Evolutionary conservation across 768 basidiomycete genomes (phyloP).

Genomic region (Termitomyces eurrhizus): DNA sequence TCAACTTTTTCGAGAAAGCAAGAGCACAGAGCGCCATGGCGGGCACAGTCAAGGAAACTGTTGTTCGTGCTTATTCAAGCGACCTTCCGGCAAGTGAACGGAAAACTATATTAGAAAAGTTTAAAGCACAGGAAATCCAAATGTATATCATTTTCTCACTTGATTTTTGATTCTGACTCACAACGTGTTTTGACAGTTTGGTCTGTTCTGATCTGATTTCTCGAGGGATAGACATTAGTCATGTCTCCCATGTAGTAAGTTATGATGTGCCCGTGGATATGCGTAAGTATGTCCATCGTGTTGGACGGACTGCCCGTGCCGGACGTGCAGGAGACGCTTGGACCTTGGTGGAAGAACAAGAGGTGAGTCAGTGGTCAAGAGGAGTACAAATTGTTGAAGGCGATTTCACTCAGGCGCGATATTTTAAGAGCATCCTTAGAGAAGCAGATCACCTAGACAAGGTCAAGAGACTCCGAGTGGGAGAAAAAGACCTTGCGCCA

Average conservation of each 20-base stretch:
- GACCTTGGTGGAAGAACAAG: constrained; percentile 94
- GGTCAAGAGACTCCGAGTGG: constrained; percentile 65
- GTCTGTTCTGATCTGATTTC: constrained; percentile 97
- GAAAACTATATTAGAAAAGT: constrained; percentile 72
- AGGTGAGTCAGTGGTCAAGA: constrained; percentile 38
- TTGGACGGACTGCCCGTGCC: constrained; percentile 93
- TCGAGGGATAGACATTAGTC: constrained; percentile 91
- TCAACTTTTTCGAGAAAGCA: constrained; percentile 75
- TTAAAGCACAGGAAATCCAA: constrained; percentile 76
- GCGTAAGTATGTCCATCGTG: constrained; percentile 97
- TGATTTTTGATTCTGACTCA: constrained; percentile 2
- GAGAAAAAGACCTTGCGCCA: constrained; percentile 54
- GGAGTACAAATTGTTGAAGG: background rate
- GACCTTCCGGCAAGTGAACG: constrained; percentile 75
- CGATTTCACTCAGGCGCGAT: constrained; percentile 54
- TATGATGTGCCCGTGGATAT: constrained; percentile 98
- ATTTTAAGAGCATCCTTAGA: constrained; percentile 83
- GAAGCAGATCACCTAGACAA: constrained; percentile 64
- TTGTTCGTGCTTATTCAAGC: constrained; percentile 78
- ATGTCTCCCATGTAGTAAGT: constrained; percentile 89
- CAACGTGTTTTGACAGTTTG: constrained; percentile 46
- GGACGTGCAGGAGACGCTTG: constrained; percentile 87
- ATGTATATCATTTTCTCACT: constrained; percentile 49
- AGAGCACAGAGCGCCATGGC: constrained; percentile 15
- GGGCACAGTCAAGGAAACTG: constrained; percentile 25